Conservation (phyloP, 176 grass and related monocot genomes). For the maize (Zea mays) region DNA sequence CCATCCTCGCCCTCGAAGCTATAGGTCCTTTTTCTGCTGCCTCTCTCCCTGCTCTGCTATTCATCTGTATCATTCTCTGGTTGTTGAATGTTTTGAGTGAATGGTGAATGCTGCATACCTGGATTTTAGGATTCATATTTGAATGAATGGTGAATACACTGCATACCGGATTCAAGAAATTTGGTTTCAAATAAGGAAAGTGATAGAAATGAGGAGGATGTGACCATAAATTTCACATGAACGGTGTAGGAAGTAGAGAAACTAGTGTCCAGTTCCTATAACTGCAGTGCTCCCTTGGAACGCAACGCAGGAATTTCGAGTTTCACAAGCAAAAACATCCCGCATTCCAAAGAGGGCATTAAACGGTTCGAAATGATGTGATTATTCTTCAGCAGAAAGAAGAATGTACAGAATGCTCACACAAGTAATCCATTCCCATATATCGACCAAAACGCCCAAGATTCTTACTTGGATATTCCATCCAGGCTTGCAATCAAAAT, state of each 20-base stretch:
- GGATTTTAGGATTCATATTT: slow-evolving; percentile 10
- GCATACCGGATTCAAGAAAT: slow-evolving; percentile 4
- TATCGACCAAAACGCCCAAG: background rate
- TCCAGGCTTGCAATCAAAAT: background rate
- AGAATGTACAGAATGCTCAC: background rate
- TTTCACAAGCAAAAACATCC: background rate
- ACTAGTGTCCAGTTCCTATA: background rate
- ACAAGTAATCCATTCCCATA: background rate
- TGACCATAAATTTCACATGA: background rate
- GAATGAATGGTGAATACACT: slow-evolving; percentile 21
- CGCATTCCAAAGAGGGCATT: background rate
- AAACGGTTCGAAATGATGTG: background rate
- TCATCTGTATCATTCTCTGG: slow-evolving; percentile 32
- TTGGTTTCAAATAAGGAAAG: background rate
- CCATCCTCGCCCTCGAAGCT: slow-evolving; percentile 22
- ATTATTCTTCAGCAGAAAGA: background rate
- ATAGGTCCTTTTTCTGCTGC: slow-evolving; percentile 42
- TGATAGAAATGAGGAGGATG: background rate
- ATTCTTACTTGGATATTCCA: background rate
- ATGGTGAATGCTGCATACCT: slow-evolving; percentile 14
- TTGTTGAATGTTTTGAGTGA: slow-evolving; percentile 18
- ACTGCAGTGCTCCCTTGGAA: background rate
- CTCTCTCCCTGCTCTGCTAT: slow-evolving; percentile 22
- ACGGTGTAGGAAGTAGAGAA: background rate
- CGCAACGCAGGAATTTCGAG: background rate